Evolutionary conservation across 306 rosid species (phyloP).

Genomic region (Inga oerstediana): DNA sequence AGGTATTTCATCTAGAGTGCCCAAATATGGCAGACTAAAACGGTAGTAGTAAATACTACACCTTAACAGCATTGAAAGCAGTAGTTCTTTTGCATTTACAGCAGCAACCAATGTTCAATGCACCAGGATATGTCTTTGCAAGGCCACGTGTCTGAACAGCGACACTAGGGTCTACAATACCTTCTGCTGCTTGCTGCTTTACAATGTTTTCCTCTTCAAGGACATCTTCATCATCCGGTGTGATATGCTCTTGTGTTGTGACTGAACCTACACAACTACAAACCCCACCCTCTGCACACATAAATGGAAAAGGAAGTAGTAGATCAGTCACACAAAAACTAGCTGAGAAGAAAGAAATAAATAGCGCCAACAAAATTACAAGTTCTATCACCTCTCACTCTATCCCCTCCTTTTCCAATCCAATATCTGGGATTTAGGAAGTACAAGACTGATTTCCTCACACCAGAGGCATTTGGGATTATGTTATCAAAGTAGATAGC

Average conservation of each 20-base stretch:
- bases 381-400: slow-evolving; percentile 62
- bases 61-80: slow-evolving; percentile 80
- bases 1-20: slow-evolving; percentile 13
- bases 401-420: slow-evolving; percentile 74
- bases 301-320: slow-evolving; percentile 22
- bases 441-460: slow-evolving; percentile 74
- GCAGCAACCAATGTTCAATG: slow-evolving; percentile 56
- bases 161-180: slow-evolving; percentile 50
- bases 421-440: slow-evolving; percentile 78
- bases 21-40: slow-evolving; percentile 24
- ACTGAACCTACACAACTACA: slow-evolving; percentile 66
- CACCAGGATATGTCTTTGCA: slow-evolving; percentile 74
- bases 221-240: slow-evolving; percentile 88
- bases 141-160: slow-evolving; percentile 90
- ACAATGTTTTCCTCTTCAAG: slow-evolving; percentile 78
- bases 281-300: slow-evolving; percentile 69
- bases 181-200: slow-evolving; percentile 51
- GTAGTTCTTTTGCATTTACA: slow-evolving; percentile 55
- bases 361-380: slow-evolving; percentile 19
- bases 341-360: slow-evolving; percentile 29
- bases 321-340: slow-evolving; percentile 22
- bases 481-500: slow-evolving; percentile 90
- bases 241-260: slow-evolving; percentile 49
- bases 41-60: slow-evolving; percentile 38
- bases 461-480: slow-evolving; percentile 83